These are phyloP conservation scores for Eimeria acervulina DNA, from an alignment of 169 alveolate genomes.

Conservation along the genomic window DNA sequence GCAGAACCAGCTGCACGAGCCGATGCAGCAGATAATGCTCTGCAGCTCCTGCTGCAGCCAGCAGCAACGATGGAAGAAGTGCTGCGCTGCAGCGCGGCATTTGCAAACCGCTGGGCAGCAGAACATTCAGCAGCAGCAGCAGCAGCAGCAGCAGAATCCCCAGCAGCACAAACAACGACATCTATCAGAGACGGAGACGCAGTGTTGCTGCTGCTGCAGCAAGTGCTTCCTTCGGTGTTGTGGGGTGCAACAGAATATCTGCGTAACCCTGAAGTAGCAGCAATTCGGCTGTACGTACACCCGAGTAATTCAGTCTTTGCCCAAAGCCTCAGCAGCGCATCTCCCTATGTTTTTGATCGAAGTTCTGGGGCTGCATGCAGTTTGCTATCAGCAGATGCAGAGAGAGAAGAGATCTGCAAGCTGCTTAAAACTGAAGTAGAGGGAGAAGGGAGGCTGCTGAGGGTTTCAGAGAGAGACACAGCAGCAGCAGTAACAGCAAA, in stretches of 20 bases:
- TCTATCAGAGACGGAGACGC: background rate
- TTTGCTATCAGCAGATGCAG: background rate
- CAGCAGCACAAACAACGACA: background rate
- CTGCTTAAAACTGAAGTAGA: background rate
- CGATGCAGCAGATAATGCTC: background rate
- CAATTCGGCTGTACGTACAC: constrained; percentile 53
- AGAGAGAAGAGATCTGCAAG: background rate
- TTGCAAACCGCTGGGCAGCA: background rate
- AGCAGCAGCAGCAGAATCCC: background rate
- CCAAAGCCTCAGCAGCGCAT: background rate
- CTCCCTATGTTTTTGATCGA: background rate
- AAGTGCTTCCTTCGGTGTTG: constrained; percentile 65
- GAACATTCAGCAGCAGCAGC: background rate
- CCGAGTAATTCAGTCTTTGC: background rate
- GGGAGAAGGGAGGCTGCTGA: constrained; percentile 17
- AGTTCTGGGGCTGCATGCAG: background rate
- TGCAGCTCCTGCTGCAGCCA: constrained; percentile 17
- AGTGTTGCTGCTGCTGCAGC: constrained; percentile 49
- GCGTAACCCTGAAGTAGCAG: constrained; percentile 54
- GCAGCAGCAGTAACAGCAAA: background rate
- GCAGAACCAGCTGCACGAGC: constrained; percentile 25
- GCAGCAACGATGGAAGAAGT: constrained; percentile 41
- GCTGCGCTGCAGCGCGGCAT: constrained; percentile 60
- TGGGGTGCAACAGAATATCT: constrained; percentile 37
- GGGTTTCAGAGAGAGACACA: background rate